These are phyloP conservation scores for Zea luxurians DNA, from an alignment of 176 grass and related monocot genomes.

Conservation along the genomic window DNA sequence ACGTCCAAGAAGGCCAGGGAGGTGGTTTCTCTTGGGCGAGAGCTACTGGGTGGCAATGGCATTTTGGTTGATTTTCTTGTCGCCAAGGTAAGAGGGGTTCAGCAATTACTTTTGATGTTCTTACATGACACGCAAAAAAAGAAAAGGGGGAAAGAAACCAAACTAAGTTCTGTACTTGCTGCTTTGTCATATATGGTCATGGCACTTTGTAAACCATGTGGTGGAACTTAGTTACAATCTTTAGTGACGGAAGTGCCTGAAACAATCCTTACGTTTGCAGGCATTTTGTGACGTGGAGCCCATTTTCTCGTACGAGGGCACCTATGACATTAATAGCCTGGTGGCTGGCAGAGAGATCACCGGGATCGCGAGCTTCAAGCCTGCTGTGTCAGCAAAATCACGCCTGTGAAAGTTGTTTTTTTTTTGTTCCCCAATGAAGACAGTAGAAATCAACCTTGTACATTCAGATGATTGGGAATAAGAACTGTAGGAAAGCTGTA, in stretches of 20 bases:
- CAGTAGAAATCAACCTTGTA: not conserved
- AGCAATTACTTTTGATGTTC: not conserved
- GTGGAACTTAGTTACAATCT: not conserved
- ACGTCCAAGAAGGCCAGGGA: slow-evolving; percentile 72
- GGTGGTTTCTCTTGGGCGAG: slow-evolving; percentile 79
- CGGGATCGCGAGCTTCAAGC: slow-evolving; percentile 77
- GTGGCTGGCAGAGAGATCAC: slow-evolving; percentile 84
- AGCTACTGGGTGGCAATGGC: slow-evolving; percentile 90
- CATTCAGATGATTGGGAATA: slow-evolving; percentile 8
- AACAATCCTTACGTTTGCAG: slow-evolving; percentile 25
- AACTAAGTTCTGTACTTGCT: not conserved
- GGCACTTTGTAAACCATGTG: not conserved
- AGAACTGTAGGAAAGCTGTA: not conserved
- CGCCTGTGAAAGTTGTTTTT: slow-evolving; percentile 43
- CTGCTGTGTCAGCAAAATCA: slow-evolving; percentile 40
- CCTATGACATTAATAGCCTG: slow-evolving; percentile 81
- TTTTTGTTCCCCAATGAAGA: not conserved
- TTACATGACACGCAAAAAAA: not conserved
- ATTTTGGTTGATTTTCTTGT: slow-evolving; percentile 97
- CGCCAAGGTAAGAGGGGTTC: slow-evolving; percentile 61
- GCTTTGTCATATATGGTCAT: not conserved
- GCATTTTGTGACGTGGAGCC: slow-evolving; percentile 88
- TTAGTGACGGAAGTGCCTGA: not conserved
- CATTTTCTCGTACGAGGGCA: slow-evolving; percentile 78
- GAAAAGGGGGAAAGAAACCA: not conserved